Conservation (phyloP, 768 basidiomycete species). For the Coprinopsis cinerea region DNA sequence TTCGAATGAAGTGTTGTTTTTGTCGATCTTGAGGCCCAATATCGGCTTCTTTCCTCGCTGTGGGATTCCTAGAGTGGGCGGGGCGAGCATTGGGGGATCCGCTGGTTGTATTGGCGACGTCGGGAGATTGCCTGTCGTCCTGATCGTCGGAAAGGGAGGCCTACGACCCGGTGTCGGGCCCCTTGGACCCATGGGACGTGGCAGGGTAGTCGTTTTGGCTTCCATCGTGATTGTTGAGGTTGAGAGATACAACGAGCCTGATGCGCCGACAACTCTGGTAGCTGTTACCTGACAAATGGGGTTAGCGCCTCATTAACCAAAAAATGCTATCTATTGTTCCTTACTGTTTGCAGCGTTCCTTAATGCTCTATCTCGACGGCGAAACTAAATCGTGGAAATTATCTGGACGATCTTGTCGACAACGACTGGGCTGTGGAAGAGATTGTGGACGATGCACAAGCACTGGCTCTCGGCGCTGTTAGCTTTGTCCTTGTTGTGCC, state of each 20-base stretch:
- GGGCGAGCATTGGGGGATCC: not conserved
- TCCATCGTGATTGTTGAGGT: constrained; percentile 17
- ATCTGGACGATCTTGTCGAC: too few species aligned
- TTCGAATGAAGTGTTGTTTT: not conserved
- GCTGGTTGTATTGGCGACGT: constrained; percentile 15
- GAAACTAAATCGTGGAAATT: too few species aligned
- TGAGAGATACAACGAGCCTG: not conserved
- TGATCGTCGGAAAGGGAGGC: constrained; percentile 11
- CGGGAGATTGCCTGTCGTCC: constrained; percentile 14
- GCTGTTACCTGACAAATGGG: constrained; percentile 11
- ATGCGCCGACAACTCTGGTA: constrained; percentile 3
- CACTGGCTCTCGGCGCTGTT: too few species aligned
- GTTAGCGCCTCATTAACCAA: not conserved
- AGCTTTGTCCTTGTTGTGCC: too few species aligned
- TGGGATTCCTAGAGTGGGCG: not conserved
- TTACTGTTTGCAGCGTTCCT: not conserved
- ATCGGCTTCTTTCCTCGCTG: not conserved
- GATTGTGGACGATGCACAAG: too few species aligned
- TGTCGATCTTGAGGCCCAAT: not conserved
- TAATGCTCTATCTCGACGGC: not conserved
- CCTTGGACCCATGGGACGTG: constrained; percentile 32
- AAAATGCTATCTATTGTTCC: not conserved
- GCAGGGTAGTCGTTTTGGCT: constrained; percentile 24
- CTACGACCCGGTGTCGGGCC: constrained; percentile 2
- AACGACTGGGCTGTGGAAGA: too few species aligned